These are phyloP conservation scores for Aspergillus caelatus DNA, from an alignment of 2,329 filamentous ascomycete species.

Conservation along the genomic window DNA sequence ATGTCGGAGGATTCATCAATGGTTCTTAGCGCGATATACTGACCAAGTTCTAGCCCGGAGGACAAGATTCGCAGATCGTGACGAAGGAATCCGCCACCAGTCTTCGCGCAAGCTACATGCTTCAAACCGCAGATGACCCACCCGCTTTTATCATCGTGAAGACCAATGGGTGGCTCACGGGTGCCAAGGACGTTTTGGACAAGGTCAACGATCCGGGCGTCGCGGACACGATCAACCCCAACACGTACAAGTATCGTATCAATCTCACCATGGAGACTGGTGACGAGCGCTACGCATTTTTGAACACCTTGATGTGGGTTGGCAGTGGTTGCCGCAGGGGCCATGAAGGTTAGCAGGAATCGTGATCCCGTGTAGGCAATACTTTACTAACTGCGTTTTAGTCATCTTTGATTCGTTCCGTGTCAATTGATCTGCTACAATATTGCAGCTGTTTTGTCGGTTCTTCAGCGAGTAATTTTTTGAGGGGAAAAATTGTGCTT, in stretches of 20 bases:
- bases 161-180: slow-evolving; percentile 52
- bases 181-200: slow-evolving; percentile 52
- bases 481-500: slow-evolving; percentile 23
- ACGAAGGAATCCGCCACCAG: slow-evolving; percentile 52
- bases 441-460: slow-evolving; percentile 23
- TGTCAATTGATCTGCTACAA: slow-evolving; percentile 25
- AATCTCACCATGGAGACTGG: slow-evolving; percentile 54
- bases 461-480: slow-evolving; percentile 30
- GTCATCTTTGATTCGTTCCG: slow-evolving; percentile 33
- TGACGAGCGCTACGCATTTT: slow-evolving; percentile 52
- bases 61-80: slow-evolving; percentile 53
- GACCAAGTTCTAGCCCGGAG: slow-evolving; percentile 44
- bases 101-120: slow-evolving; percentile 48
- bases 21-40: slow-evolving; percentile 6
- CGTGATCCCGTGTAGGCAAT: neutral
- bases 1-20: slow-evolving; percentile 21
- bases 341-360: slow-evolving; percentile 43
- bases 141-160: slow-evolving; percentile 53
- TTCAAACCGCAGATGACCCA: slow-evolving; percentile 56
- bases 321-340: slow-evolving; percentile 52
- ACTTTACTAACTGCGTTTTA: slow-evolving; percentile 17
- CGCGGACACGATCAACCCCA: slow-evolving; percentile 52
- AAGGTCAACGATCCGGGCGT: slow-evolving; percentile 48
- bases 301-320: slow-evolving; percentile 55
- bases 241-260: slow-evolving; percentile 53